A percentile compares a stretch with the other conserved stretches of the same genome.
Conservation (phyloP, 2,329 filamentous ascomycete species). For the Stenocarpella maydis region DNA sequence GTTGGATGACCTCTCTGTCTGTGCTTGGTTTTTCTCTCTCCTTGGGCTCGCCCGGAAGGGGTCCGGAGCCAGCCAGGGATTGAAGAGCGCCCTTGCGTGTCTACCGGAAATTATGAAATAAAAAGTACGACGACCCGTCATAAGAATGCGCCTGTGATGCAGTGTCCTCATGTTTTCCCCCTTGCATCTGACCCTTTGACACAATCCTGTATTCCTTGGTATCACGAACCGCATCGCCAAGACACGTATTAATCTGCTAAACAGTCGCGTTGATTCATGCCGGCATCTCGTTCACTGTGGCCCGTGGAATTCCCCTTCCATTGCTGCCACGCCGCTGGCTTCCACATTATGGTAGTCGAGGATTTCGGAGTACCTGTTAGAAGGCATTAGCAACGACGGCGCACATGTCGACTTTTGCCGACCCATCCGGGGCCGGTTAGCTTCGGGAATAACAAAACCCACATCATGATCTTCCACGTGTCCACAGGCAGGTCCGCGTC, state of each 20-base stretch:
- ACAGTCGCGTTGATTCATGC: slow-evolving; percentile 7
- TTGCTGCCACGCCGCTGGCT: slow-evolving; percentile 45
- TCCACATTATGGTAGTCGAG: slow-evolving; percentile 98
- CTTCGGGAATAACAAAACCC: slow-evolving; percentile 49
- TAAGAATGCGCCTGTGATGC: slow-evolving; percentile 33
- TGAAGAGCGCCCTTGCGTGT: slow-evolving; percentile 12
- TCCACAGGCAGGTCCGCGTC: slow-evolving; percentile 97
- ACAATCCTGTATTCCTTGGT: slow-evolving; percentile 30
- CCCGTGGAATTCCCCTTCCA: slow-evolving; percentile 51
- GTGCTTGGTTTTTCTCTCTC: neutral
- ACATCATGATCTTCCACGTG: slow-evolving; percentile 99
- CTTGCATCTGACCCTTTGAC: slow-evolving; percentile 28
- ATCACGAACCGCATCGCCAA: slow-evolving; percentile 34
- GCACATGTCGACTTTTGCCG: neutral
- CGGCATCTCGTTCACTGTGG: slow-evolving; percentile 43
- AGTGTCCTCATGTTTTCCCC: slow-evolving; percentile 25
- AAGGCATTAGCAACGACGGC: neutral
- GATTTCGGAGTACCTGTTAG: slow-evolving; percentile 92
- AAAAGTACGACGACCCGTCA: slow-evolving; percentile 6
- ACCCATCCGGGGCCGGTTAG: neutral
- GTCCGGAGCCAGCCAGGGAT: neutral
- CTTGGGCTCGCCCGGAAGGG: slow-evolving; percentile 11
- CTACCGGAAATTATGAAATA: slow-evolving; percentile 12
- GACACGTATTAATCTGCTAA: slow-evolving; percentile 28
- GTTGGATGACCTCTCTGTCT: slow-evolving; percentile 8